Base-by-base conservation (phyloP, 768 basidiomycete species). In the Tylopilus cervinicoccineus region DNA sequence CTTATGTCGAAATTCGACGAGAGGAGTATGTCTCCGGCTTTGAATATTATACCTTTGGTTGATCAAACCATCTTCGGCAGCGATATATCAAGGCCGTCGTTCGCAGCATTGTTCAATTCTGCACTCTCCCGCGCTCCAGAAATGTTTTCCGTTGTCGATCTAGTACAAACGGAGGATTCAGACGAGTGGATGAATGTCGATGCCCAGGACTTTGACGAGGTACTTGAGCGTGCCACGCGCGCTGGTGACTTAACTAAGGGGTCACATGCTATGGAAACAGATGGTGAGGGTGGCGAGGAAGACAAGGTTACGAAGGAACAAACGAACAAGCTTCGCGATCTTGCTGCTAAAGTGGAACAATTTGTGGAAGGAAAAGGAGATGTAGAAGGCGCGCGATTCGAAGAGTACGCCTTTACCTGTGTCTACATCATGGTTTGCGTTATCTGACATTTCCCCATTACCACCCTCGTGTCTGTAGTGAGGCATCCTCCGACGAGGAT, bases 321-420 rank as follows among this genome's bases (percentile, higher is more conserved):
- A 62, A 85, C 92, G 10, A 64, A 75, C 19, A 80, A 78, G 51
- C 69, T 98, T 26, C 82, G 81, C 56, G 76, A 79, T 51, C 75
- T 99, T 44, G 94, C 96, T 11, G 70, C 77, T 51, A 89, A 90
- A 62, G 91, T 99, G 1, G 86, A 89, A 57, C 72, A 73, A n/a
- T 99, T 99, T 62, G 84, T 99, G 2, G 83, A 92, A 56, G 93
- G 88, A 3, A 70, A 94, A 61, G 96, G 96, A 2, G 86, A 89
- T 50, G 51, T 96, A 9, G 86, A 91, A 53, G 96, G 96, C 4
- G 96, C 93, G 0, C 70, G 75, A 53, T 95, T 99, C 60, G 82
- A 84, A 45, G 95, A 97, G 94, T 98, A 69, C 61, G 87, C 73
- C 16, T 36, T 37, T 38, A 40, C 23, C 45, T 46, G 29, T 46